phyloP scores from a whole-genome alignment of 2,329 filamentous ascomycete species.

The Sporothrix euskadiensis region DNA sequence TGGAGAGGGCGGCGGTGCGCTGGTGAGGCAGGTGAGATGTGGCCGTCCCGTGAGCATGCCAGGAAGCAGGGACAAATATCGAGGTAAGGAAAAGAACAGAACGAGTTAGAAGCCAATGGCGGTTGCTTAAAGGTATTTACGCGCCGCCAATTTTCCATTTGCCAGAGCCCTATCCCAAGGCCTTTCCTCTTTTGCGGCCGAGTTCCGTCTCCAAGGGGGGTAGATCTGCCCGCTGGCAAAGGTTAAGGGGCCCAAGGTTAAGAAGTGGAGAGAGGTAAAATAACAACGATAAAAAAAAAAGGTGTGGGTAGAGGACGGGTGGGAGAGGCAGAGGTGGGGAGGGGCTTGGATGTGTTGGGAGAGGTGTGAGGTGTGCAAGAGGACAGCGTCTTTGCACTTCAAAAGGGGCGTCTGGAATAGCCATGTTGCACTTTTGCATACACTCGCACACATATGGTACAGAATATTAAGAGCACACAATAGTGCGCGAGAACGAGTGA shows the following conservation, averaged over 20 bases:
- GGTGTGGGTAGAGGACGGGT: slow-evolving; percentile 12
- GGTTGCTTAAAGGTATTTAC: slow-evolving; percentile 28
- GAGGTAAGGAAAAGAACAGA: neutral
- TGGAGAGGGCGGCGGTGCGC: neutral
- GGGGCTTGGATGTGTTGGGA: slow-evolving; percentile 7
- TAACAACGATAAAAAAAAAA: slow-evolving; percentile 22
- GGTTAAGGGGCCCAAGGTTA: slow-evolving; percentile 26
- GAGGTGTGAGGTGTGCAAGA: slow-evolving; percentile 18
- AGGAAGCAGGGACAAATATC: neutral
- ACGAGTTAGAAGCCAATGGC: neutral
- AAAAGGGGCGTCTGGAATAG: neutral
- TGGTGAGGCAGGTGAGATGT: neutral
- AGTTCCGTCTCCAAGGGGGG: slow-evolving; percentile 3
- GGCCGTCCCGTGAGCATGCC: neutral
- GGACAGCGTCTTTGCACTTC: slow-evolving; percentile 1
- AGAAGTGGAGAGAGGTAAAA: slow-evolving; percentile 28
- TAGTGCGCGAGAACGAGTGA: neutral
- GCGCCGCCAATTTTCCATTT: slow-evolving; percentile 29
- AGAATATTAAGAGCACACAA: slow-evolving; percentile 5
- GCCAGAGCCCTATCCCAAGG: slow-evolving; percentile 24
- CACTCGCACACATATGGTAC: neutral
- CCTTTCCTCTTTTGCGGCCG: slow-evolving; percentile 18
- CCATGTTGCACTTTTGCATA: neutral
- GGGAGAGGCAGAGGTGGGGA: slow-evolving; percentile 2
- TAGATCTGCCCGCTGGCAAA: slow-evolving; percentile 28